Evolutionary conservation across 768 basidiomycete genomes (phyloP), one percentile per base, ranked within the genome.

Genomic region (Xerocomellus intermedius): DNA sequence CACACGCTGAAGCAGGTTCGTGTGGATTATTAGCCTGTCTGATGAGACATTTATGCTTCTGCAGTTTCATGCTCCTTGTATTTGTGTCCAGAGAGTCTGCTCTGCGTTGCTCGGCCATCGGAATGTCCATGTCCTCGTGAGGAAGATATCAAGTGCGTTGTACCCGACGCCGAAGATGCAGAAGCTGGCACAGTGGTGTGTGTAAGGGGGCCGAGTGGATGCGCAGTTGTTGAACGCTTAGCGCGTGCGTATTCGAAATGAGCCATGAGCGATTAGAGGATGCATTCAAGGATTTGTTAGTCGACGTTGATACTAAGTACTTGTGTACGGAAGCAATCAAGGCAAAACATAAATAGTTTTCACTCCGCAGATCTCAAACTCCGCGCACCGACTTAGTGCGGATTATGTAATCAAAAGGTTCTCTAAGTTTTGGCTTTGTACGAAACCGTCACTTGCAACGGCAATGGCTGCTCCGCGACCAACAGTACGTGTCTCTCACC

Each of bases 71-170:
- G 91, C 65, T 79, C 87, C 9, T 75, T 78, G 45, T 92, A 92
- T 66, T 74, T 92, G 19, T 92, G 91, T 66, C 90, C 88, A 13
- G 75, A 78, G 42, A 91, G 88, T 19, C 74, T 91, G 43, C 80
- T 82, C 52, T 93, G 91, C 58, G 90, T 71, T 26, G 28, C 38
- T 13, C 67, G 55, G 33, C 70, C 80, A 2, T 69, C 73, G n/a
- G 81, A 89, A 41, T 93, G 91, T 62, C 89, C 91, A 2, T 93
- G 91, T 69, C 89, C 90, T 5, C 77, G 85, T 63, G 74, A 77
- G 8, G 81, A 91, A 64, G 91, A 93, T 62, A 75, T 89, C 63
- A 91, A 86, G 67, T 93, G 91, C 64, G 66, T 82, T 16, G 76
- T 92, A 42, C 87, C 88, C 5, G 89, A 91, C 62, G 69, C 70